Conservation (phyloP, 75 land plant species). For the Adiantum capillusveneris region DNA sequence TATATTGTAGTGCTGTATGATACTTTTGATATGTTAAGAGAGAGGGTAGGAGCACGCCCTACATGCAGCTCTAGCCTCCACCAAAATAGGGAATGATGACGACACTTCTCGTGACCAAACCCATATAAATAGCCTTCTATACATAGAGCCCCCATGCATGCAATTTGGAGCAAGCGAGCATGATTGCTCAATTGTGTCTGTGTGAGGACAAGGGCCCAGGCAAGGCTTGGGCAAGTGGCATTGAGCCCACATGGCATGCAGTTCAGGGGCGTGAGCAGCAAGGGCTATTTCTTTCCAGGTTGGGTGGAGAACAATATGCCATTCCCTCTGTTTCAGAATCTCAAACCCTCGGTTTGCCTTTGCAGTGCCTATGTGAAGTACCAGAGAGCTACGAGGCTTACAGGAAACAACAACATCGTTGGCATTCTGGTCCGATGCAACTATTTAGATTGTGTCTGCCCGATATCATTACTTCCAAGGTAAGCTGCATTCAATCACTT, state of each 20-base stretch:
- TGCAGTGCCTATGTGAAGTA: slow-evolving; percentile 69
- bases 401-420: slow-evolving; percentile 78
- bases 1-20: background rate
- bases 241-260: background rate
- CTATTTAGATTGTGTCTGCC: slow-evolving; percentile 70
- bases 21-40: too few relatives aligned
- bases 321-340: background rate
- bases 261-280: background rate
- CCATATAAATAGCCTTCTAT: too few relatives aligned
- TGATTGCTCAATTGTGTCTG: background rate
- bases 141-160: too few relatives aligned
- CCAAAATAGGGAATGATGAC: too few relatives aligned
- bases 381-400: slow-evolving; percentile 93
- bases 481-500: too few relatives aligned
- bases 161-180: background rate
- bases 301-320: too few relatives aligned
- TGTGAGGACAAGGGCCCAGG: background rate
- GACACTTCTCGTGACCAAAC: too few relatives aligned
- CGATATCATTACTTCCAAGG: slow-evolving; percentile 67
- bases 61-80: too few relatives aligned
- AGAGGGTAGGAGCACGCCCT: too few relatives aligned
- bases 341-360: background rate
- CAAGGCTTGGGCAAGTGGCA: background rate
- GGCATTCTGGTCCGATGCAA: slow-evolving; percentile 97
- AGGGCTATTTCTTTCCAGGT: too few relatives aligned